Percentiles rank a stretch among this genome's conserved stretches.
These are phyloP conservation scores for Marasmius tenuissimus DNA, from an alignment of 1,284 basidiomycete genomes.

Conservation along the genomic window DNA sequence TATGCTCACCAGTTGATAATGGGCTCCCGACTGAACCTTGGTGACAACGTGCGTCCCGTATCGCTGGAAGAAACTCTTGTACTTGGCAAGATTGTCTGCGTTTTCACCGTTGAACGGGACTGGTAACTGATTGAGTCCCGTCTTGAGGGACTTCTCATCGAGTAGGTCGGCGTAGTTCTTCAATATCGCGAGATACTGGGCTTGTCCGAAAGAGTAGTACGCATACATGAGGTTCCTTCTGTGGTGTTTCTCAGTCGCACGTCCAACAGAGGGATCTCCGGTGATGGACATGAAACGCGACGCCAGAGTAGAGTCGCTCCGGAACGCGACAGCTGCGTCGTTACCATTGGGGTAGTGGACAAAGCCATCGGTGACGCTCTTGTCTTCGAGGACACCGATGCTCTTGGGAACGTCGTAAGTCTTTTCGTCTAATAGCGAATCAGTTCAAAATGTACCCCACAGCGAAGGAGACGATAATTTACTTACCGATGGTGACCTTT, in stretches of 20 bases:
- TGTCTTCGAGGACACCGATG: background rate
- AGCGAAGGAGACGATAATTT: background rate
- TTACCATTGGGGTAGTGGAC: constrained; percentile 1
- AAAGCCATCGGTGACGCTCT: background rate
- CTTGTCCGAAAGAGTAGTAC: background rate
- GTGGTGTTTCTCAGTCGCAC: constrained; percentile 2
- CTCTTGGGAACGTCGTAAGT: background rate
- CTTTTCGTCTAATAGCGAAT: background rate
- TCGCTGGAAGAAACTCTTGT: constrained; percentile 1
- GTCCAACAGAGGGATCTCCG: background rate
- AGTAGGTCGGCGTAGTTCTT: background rate
- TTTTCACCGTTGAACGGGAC: background rate
- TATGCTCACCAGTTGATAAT: background rate
- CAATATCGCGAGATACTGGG: background rate
- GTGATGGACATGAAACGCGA: background rate
- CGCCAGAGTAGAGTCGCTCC: background rate
- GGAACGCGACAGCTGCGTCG: background rate
- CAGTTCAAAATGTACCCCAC: background rate
- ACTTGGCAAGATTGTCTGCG: background rate
- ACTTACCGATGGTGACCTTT: background rate
- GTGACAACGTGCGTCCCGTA: background rate
- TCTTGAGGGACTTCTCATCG: background rate
- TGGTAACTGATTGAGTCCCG: background rate
- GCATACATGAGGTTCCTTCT: background rate
- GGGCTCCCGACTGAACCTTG: background rate